Base-by-base conservation (phyloP, 1,139 yeast genomes). In the Yamadazyma blattariae region DNA sequence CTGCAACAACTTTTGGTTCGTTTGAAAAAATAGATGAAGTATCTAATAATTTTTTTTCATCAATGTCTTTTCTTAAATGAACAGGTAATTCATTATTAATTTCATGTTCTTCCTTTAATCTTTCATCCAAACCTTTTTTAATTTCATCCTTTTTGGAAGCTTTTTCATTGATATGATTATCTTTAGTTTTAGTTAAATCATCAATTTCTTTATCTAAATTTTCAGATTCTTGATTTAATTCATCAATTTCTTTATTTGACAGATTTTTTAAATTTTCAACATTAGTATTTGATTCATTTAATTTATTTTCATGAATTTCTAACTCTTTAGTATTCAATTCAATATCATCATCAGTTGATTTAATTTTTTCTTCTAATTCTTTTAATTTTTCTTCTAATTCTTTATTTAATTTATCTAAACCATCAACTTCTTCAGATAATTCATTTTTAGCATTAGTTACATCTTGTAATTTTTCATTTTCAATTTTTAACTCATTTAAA, bases 31-130 rank as follows among this genome's bases (percentile, higher is more conserved):
- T 51, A 1, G 72, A 65, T 2, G 67, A 59, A 19, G 71, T 64
- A 45, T 71, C 77, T 32, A 57, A 57, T 29, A 68, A 52, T 43
- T 60, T 62, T 37, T 52, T 52, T 44, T 71, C 77, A 40, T 66
- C 54, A 17, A 76, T 54, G 5, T 69, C 71, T 31, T 54, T 52
- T 41, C 61, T 64, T 49, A 76, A 61, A 54, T 77, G 82, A 34
- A 71, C 77, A 11, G 82, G 82, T 44, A 74, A 67, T 43, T 67
- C 74, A 16, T 48, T 52, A 46, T 75, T 74, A 45, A 76, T 70
- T 38, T 54, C 60, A 44, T 65, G 68, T 45, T 68, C 75, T 28
- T 62, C 69, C 44, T 61, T 61, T 20, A 69, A 69, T 47, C 55
- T 54, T 26, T 59, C 59, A 25, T 65, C 64, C 25, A 69, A 45